Conservation (phyloP, 1,284 basidiomycete genomes). For the Vanrija humicola region DNA sequence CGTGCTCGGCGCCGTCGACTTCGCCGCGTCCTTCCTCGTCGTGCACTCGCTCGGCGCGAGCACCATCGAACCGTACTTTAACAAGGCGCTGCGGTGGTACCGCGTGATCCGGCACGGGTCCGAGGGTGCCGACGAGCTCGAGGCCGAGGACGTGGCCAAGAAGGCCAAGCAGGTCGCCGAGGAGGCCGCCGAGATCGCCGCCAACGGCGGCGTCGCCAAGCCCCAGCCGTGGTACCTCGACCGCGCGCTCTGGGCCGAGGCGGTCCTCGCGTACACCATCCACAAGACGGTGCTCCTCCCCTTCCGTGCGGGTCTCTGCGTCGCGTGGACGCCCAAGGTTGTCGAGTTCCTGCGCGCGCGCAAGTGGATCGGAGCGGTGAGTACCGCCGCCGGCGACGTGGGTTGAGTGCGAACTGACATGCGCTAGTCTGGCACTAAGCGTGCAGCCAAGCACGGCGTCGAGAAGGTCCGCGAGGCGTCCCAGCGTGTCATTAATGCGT, state of each 20-base stretch:
- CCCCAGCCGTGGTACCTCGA: slow-evolving; percentile 51
- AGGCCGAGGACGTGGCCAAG: slow-evolving; percentile 16
- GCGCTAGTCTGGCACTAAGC: slow-evolving; percentile 11
- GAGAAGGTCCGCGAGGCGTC: slow-evolving; percentile 9
- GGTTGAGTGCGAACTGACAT: background rate
- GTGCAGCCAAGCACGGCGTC: slow-evolving; percentile 13
- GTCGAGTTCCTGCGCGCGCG: slow-evolving; percentile 69
- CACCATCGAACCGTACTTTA: slow-evolving; percentile 68
- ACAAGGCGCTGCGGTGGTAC: slow-evolving; percentile 55
- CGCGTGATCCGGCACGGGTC: slow-evolving; percentile 33
- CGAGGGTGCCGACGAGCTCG: slow-evolving; percentile 14
- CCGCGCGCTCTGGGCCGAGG: slow-evolving; percentile 82
- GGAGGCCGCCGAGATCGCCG: slow-evolving; percentile 57
- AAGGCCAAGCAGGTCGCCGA: slow-evolving; percentile 17
- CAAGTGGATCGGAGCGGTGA: slow-evolving; percentile 60
- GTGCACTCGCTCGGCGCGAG: slow-evolving; percentile 88
- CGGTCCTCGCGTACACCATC: slow-evolving; percentile 86
- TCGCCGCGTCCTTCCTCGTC: slow-evolving; percentile 72
- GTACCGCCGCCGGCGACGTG: slow-evolving; percentile 3
- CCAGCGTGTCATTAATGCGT: slow-evolving; percentile 8
- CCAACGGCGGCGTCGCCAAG: slow-evolving; percentile 52
- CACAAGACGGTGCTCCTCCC: slow-evolving; percentile 96
- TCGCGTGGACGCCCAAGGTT: slow-evolving; percentile 76
- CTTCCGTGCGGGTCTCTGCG: slow-evolving; percentile 81
- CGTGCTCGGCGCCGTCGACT: slow-evolving; percentile 67